A percentile compares a stretch with the other conserved stretches of the same genome.
Conservation (phyloP, 495 filamentous ascomycete genomes). For the Xylaria intraflava region DNA sequence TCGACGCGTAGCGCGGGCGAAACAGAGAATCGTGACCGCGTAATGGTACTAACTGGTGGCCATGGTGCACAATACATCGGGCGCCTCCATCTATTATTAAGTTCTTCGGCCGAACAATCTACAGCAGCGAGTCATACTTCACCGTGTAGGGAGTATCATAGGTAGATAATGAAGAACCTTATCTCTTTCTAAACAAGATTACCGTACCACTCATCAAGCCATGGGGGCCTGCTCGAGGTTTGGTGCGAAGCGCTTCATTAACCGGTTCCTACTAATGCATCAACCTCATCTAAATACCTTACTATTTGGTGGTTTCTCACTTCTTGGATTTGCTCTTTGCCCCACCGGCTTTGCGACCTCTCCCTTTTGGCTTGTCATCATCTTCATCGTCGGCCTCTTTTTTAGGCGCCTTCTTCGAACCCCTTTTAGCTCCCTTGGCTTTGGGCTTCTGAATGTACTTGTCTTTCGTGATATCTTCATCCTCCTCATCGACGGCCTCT, state of each 20-base stretch:
- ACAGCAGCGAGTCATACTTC: background rate
- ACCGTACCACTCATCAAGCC: background rate
- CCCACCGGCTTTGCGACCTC: slow-evolving; percentile 31
- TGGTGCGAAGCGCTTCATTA: background rate
- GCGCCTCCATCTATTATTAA: background rate
- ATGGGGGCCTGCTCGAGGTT: background rate
- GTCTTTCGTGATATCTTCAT: slow-evolving; percentile 79
- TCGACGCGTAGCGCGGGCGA: background rate
- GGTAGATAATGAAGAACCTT: background rate
- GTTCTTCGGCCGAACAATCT: background rate
- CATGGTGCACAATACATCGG: background rate
- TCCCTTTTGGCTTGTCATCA: slow-evolving; percentile 48
- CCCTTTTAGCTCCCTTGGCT: slow-evolving; percentile 47
- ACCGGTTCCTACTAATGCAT: background rate
- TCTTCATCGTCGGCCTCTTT: slow-evolving; percentile 42
- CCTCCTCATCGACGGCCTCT: slow-evolving; percentile 58
- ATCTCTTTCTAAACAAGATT: background rate
- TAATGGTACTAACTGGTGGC: background rate
- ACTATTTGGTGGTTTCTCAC: slow-evolving; percentile 13
- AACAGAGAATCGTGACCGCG: background rate
- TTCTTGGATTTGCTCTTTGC: slow-evolving; percentile 37
- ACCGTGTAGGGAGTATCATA: too few species aligned
- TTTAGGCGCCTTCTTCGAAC: slow-evolving; percentile 49
- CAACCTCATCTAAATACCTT: background rate
- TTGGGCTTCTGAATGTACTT: slow-evolving; percentile 94